A percentile compares a stretch with the other conserved stretches of the same genome.
phyloP scores from a whole-genome alignment of 2,329 filamentous ascomycete species.

The Capronia americana region DNA sequence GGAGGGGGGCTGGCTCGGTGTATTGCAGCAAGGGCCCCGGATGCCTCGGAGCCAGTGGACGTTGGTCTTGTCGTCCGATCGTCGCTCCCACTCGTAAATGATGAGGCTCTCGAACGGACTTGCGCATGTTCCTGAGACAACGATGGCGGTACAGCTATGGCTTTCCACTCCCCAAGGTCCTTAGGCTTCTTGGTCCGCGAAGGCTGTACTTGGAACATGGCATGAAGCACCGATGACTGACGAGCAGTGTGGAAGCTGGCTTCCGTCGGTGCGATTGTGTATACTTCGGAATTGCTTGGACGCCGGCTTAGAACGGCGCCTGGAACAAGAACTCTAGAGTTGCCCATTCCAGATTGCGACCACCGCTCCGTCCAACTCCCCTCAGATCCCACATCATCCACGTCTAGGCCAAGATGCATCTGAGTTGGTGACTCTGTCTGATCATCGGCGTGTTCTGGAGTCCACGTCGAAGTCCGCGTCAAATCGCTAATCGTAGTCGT shows the following conservation, averaged over 20 bases:
- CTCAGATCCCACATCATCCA: slow-evolving; percentile 29
- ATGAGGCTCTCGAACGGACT: slow-evolving; percentile 43
- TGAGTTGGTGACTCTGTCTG: slow-evolving; percentile 34
- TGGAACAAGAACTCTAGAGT: slow-evolving; percentile 19
- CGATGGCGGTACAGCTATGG: slow-evolving; percentile 38
- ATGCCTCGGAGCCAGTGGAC: slow-evolving; percentile 46
- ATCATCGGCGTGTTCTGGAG: slow-evolving; percentile 31
- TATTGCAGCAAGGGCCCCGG: slow-evolving; percentile 48
- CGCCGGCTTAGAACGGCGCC: slow-evolving; percentile 12
- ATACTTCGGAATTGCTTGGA: slow-evolving; percentile 30
- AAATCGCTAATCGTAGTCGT: slow-evolving; percentile 41
- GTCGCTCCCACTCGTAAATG: slow-evolving; percentile 28
- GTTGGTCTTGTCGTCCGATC: slow-evolving; percentile 33
- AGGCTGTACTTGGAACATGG: slow-evolving; percentile 36
- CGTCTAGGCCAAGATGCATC: slow-evolving; percentile 32
- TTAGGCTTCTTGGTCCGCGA: slow-evolving; percentile 25
- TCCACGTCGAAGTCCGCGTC: slow-evolving; percentile 39
- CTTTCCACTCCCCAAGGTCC: slow-evolving; percentile 41
- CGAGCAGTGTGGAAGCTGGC: slow-evolving; percentile 1
- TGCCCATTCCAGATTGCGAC: slow-evolving; percentile 26
- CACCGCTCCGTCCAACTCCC: slow-evolving; percentile 30
- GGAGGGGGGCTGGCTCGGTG: slow-evolving; percentile 47
- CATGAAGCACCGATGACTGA: slow-evolving; percentile 31
- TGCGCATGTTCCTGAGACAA: slow-evolving; percentile 38
- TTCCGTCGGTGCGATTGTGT: slow-evolving; percentile 39